Conservation (phyloP, 768 basidiomycete species). For the Tremella fuciformis region DNA sequence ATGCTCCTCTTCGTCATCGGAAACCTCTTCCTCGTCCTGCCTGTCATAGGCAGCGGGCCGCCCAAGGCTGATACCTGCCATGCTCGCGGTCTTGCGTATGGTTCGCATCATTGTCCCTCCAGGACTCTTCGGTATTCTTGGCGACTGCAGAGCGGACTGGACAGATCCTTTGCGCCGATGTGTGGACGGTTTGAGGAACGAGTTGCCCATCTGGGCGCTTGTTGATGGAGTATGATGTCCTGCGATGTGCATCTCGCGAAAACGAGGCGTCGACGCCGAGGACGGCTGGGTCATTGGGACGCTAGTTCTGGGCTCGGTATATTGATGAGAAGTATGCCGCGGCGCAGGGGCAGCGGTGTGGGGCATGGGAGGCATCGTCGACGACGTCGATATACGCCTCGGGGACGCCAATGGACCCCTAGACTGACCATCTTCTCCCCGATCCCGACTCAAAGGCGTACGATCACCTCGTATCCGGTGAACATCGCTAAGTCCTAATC, state of each 20-base stretch:
- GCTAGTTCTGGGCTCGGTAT: slow-evolving; percentile 39
- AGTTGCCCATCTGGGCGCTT: not conserved
- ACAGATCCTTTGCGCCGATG: slow-evolving; percentile 22
- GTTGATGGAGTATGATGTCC: slow-evolving; percentile 13
- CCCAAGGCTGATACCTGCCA: slow-evolving; percentile 34
- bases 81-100: slow-evolving; percentile 37
- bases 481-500: slow-evolving; percentile 7
- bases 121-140: slow-evolving; percentile 19
- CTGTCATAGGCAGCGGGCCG: slow-evolving; percentile 28
- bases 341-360: slow-evolving; percentile 10
- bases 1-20: slow-evolving; percentile 31
- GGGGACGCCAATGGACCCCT: slow-evolving; percentile 28
- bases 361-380: slow-evolving; percentile 6
- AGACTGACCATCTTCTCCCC: slow-evolving; percentile 4
- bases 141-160: slow-evolving; percentile 16
- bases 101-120: slow-evolving; percentile 24
- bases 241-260: slow-evolving; percentile 10
- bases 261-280: slow-evolving; percentile 32
- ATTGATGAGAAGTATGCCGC: slow-evolving; percentile 12
- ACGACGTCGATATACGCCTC: slow-evolving; percentile 35
- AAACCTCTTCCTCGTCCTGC: slow-evolving; percentile 14
- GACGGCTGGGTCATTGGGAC: slow-evolving; percentile 32
- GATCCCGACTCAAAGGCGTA: slow-evolving; percentile 15
- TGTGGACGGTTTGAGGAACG: slow-evolving; percentile 5
- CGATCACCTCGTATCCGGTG: slow-evolving; percentile 12